phyloP scores from a whole-genome alignment of 352 stramenopile genomes.

The Phytophthora melonis region DNA sequence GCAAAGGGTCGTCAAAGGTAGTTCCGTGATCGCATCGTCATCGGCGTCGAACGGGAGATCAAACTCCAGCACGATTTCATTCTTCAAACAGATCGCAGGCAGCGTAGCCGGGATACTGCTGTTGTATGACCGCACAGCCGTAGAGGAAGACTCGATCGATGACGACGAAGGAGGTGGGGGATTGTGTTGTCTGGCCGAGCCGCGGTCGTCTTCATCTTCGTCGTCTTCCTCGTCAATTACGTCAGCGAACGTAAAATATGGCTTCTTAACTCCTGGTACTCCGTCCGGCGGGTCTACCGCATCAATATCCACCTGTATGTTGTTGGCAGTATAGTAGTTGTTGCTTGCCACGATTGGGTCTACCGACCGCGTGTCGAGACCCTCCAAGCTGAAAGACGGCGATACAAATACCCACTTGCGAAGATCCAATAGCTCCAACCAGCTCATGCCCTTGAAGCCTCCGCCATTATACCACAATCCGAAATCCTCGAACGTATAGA shows the following conservation, averaged over 20 bases:
- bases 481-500: constrained; percentile 89
- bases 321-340: constrained; percentile 89
- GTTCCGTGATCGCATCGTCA: constrained; percentile 68
- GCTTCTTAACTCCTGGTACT: constrained; percentile 44
- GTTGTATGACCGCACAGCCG: constrained; percentile 51
- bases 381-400: constrained; percentile 68
- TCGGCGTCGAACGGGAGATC: constrained; percentile 76
- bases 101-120: constrained; percentile 69
- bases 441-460: constrained; percentile 82
- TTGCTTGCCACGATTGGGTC: constrained; percentile 77
- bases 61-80: constrained; percentile 88
- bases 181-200: constrained; percentile 15
- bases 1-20: constrained; percentile 73
- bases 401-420: constrained; percentile 88
- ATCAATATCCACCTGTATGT: constrained; percentile 84
- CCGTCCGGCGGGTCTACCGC: constrained; percentile 47
- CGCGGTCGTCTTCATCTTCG: constrained; percentile 55
- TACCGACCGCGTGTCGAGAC: constrained; percentile 73
- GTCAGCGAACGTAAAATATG: constrained; percentile 69
- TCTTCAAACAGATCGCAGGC: constrained; percentile 80
- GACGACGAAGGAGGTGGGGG: constrained; percentile 28
- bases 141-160: constrained; percentile 72
- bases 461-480: constrained; percentile 88
- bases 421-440: constrained; percentile 87
- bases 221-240: constrained; percentile 76